Conservation (phyloP, 2,329 filamentous ascomycete species). For the Trichoderma simmonsii region DNA sequence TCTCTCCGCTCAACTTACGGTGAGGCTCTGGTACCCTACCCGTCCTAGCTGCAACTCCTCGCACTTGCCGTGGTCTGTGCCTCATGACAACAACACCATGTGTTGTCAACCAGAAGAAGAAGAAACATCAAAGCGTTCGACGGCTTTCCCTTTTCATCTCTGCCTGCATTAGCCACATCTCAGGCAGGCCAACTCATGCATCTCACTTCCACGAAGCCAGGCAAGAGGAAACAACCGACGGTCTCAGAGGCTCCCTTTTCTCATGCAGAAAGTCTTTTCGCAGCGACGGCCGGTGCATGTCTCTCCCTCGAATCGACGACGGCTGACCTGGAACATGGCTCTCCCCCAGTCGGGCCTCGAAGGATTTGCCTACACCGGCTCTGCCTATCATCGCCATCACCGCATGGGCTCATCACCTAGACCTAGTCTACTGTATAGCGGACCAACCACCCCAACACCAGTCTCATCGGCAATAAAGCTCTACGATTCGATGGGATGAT, state of each 20-base stretch:
- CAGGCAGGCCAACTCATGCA: neutral
- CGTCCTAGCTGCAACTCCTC: neutral
- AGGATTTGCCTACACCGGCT: neutral
- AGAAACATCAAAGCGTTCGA: neutral
- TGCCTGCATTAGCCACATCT: slow-evolving; percentile 4
- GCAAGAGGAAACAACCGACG: neutral
- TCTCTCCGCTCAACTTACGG: slow-evolving; percentile 1
- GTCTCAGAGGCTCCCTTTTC: neutral
- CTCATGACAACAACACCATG: slow-evolving; percentile 11
- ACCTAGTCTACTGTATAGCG: neutral
- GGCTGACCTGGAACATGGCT: slow-evolving; percentile 8
- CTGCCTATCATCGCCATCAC: slow-evolving; percentile 3
- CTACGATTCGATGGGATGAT: slow-evolving; percentile 16
- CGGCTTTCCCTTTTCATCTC: slow-evolving; percentile 2
- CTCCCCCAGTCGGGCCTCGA: neutral
- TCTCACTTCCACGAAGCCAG: neutral
- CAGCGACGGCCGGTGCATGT: neutral
- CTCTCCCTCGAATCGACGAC: neutral
- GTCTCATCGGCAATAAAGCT: slow-evolving; percentile 4
- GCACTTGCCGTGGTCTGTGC: neutral
- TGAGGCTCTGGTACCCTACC: slow-evolving; percentile 1
- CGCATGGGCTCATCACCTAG: neutral
- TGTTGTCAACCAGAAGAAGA: neutral
- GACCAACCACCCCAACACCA: slow-evolving; percentile 14
- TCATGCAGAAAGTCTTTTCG: neutral